Conservation (phyloP, 2,329 filamentous ascomycete species). For the Aureobasidium lini region DNA sequence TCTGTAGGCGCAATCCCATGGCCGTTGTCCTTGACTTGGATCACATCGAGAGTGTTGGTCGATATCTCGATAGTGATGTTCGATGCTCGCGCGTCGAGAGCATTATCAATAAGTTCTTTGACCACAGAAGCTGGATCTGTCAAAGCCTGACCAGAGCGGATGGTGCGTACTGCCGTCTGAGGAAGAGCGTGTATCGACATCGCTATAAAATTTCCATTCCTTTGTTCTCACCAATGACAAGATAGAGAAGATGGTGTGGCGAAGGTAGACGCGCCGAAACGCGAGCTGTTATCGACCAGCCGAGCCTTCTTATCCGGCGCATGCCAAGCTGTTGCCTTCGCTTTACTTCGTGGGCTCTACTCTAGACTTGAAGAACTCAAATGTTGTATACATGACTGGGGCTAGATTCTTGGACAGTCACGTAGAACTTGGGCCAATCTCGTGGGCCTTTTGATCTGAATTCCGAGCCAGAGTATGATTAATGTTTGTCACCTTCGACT, state of each 20-base stretch:
- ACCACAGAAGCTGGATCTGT: slow-evolving; percentile 54
- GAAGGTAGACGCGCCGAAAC: background rate
- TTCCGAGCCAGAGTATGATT: too few relatives aligned
- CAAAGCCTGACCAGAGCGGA: slow-evolving; percentile 56
- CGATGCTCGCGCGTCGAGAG: slow-evolving; percentile 63
- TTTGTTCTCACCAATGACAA: background rate
- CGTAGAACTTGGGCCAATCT: too few relatives aligned
- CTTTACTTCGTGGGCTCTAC: too few relatives aligned
- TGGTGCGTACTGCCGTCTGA: slow-evolving; percentile 40
- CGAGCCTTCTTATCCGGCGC: background rate
- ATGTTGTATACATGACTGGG: too few relatives aligned
- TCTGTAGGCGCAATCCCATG: slow-evolving; percentile 59
- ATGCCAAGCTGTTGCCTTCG: background rate
- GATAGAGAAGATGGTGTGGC: background rate
- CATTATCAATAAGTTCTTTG: slow-evolving; percentile 73
- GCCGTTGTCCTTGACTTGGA: slow-evolving; percentile 70
- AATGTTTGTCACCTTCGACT: too few relatives aligned
- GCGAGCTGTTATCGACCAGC: background rate
- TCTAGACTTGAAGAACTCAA: too few relatives aligned
- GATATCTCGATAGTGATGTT: slow-evolving; percentile 58
- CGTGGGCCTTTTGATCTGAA: too few relatives aligned
- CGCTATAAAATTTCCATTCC: background rate
- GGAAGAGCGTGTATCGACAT: slow-evolving; percentile 38
- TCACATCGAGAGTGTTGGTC: slow-evolving; percentile 57
- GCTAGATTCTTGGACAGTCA: too few relatives aligned